Evolutionary conservation across 768 basidiomycete species (phyloP), one percentile per base, ranked within the genome.

Genomic region (Rhizopogon vesiculosus): DNA sequence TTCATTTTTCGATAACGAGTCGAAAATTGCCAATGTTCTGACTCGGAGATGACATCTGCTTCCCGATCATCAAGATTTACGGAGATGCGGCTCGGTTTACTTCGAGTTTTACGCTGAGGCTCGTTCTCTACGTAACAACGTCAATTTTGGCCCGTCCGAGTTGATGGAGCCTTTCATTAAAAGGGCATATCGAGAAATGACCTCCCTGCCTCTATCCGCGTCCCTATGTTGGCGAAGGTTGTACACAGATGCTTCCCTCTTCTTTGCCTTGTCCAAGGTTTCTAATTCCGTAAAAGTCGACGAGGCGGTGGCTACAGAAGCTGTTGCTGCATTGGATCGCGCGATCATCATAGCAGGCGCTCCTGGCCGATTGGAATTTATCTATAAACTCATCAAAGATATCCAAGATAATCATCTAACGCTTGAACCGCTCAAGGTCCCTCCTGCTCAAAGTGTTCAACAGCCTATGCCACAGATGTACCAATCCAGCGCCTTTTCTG

Each of bases 311-410:
- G 74, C 71, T 10, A 58, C 74, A 57, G 74, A 74, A 44, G 75
- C 79, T 22, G 79, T 98, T 40, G 72, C 75, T 5, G 71, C 76
- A 13, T 72, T 98, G 25, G 97, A 99, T 65, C 78, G 76, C 60
- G 86, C 87, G 1, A 85, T 98, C 59, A 85, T 98, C 58, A 78
- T 95, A 49, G 86, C 93, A 13, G 94, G 94, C 2, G 83, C 86
- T 2, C 76, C 84, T 22, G 91, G 88, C 12, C 74, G 87, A 42
- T 70, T 83, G 40, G 82, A 88, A 31, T 62, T 86, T 44, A 77
- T 92, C n/a, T 76, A 83, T 43, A 72, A 74, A 28, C 66, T 90
- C 42, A 90, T 98, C 59, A 62, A 62, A 31, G 59, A 64, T 19
- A 77, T 93, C 16, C 95, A 97, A 22, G n/a, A 41, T 19, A n/a